Conservation (phyloP, 2,329 filamentous ascomycete species). For the Fusarium bulbicola region DNA sequence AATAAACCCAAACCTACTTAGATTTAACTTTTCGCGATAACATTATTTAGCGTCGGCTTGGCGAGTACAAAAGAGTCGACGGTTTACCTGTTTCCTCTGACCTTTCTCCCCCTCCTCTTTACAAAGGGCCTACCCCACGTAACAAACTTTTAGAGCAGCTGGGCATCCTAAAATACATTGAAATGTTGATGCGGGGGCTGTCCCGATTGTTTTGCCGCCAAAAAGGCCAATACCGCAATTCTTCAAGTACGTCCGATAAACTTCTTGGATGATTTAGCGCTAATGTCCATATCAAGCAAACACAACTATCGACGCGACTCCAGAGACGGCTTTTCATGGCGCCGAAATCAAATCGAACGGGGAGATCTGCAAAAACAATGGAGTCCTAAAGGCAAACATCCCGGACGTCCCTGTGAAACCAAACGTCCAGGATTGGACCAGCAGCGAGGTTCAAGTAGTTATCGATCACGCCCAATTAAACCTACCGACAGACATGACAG, state of each 20-base stretch:
- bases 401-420: not conserved
- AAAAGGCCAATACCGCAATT: not conserved
- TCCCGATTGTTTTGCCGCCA: not conserved
- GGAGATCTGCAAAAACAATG: not conserved
- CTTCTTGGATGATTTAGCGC: not conserved
- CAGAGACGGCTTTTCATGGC: rapidly evolving
- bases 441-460: rapidly evolving
- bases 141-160: not conserved
- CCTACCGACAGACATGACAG: rapidly evolving
- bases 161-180: rapidly evolving
- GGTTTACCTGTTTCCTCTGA: not conserved
- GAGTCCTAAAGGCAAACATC: rapidly evolving
- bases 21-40: not conserved
- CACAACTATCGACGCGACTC: not conserved
- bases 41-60: not conserved
- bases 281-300: not conserved
- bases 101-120: not conserved
- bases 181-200: not conserved
- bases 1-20: not conserved
- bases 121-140: not conserved
- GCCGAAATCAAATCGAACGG: not conserved
- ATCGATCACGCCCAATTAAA: not conserved
- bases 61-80: not conserved
- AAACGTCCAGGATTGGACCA: not conserved
- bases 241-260: not conserved